These are phyloP conservation scores for Clavispora phyllophila DNA, from an alignment of 805 yeast species.

Conservation along the genomic window DNA sequence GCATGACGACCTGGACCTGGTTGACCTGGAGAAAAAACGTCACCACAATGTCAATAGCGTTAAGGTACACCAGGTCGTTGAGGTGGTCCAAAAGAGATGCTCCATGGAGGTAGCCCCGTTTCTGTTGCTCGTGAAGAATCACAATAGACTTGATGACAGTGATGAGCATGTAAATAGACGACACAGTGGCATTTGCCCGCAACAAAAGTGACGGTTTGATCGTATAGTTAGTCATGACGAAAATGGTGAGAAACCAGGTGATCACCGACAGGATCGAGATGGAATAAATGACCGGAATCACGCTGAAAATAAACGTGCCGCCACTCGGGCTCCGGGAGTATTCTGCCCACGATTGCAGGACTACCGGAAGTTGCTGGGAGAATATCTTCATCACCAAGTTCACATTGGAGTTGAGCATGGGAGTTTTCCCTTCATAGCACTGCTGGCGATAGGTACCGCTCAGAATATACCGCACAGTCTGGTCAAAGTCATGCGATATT, in stretches of 20 bases:
- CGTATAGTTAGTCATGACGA: constrained; percentile 61
- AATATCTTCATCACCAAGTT: constrained; percentile 26
- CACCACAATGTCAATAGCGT: constrained; percentile 53
- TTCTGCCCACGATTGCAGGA: constrained; percentile 44
- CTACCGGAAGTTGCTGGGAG: constrained; percentile 36
- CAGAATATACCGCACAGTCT: constrained; percentile 19
- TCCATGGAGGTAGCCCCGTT: constrained; percentile 38
- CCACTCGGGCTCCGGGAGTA: constrained; percentile 28
- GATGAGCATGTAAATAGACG: constrained; percentile 51
- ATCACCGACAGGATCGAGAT: constrained; percentile 62
- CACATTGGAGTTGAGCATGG: constrained; percentile 36
- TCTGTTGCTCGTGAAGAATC: constrained; percentile 44
- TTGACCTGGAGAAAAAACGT: constrained; percentile 56
- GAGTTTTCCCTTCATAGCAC: constrained; percentile 28
- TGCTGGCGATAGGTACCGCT: constrained; percentile 25
- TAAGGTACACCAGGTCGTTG: constrained; percentile 42
- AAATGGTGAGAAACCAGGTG: constrained; percentile 56
- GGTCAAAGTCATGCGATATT: constrained; percentile 20
- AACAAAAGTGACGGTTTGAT: constrained; percentile 54
- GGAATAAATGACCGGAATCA: constrained; percentile 59
- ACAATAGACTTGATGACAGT: constrained; percentile 45
- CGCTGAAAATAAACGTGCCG: constrained; percentile 49
- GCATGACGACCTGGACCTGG: constrained; percentile 67
- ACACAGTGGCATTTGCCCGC: constrained; percentile 44
- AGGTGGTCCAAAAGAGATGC: constrained; percentile 40